Conservation (phyloP, 2,329 filamentous ascomycete genomes). For the Hypoxylon sp. region DNA sequence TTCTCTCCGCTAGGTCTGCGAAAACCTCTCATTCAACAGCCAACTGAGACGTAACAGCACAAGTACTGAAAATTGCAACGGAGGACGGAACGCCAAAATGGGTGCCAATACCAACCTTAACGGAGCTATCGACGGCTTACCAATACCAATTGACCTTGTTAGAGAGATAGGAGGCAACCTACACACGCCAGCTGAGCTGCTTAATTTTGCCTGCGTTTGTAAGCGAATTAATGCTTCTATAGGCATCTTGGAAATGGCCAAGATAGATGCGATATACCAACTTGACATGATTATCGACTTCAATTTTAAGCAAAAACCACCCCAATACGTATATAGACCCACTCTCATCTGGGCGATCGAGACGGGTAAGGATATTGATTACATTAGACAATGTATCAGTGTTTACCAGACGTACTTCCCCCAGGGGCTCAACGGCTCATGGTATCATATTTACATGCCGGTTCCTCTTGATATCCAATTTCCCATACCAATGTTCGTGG, state of each 20-base stretch:
- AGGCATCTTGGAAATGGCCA: background rate
- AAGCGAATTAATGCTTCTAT: conserved; percentile 1
- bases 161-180: conserved; percentile 11
- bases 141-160: conserved; percentile 22
- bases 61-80: background rate
- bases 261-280: conserved; percentile 6
- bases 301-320: too few relatives aligned
- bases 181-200: background rate
- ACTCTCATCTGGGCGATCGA: conserved; percentile 14
- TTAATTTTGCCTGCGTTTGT: conserved; percentile 13
- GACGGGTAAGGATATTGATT: background rate
- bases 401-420: conserved; percentile 10
- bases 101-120: background rate
- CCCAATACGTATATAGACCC: background rate
- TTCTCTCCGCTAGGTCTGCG: too few relatives aligned
- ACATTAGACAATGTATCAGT: conserved; percentile 9
- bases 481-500: conserved; percentile 7
- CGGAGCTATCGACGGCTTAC: conserved; percentile 3
- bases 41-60: background rate
- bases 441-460: conserved; percentile 1
- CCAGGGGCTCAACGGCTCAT: background rate
- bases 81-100: background rate
- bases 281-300: background rate
- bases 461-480: background rate
- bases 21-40: background rate